These are phyloP conservation scores for Suillus alpinus DNA, from an alignment of 768 basidiomycete genomes.

Conservation along the genomic window DNA sequence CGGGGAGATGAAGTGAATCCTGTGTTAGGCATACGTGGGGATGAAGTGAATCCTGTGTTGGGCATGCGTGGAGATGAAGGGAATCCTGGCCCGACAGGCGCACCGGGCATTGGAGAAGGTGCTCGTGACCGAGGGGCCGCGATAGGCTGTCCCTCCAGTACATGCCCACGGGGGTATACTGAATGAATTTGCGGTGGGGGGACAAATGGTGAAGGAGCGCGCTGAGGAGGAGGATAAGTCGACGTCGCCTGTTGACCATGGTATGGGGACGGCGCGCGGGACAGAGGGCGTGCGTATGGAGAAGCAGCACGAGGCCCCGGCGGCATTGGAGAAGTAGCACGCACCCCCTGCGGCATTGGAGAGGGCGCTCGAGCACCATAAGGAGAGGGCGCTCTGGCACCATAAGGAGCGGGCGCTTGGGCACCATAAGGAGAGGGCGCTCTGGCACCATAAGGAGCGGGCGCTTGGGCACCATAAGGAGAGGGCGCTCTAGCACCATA, in stretches of 20 bases:
- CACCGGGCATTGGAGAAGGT: conserved; percentile 52
- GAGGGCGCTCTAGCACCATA: background rate
- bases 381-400: conserved; percentile 22
- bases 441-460: conserved; percentile 29
- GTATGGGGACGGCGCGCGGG: conserved; percentile 30
- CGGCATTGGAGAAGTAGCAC: conserved; percentile 30
- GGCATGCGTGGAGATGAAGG: conserved; percentile 29
- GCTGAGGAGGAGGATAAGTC: conserved; percentile 9
- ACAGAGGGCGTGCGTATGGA: conserved; percentile 17
- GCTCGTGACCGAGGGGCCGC: conserved; percentile 36
- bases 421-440: conserved; percentile 26
- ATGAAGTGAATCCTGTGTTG: conserved; percentile 23
- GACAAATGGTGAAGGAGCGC: conserved; percentile 28
- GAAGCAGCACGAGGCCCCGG: conserved; percentile 21
- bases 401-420: conserved; percentile 27
- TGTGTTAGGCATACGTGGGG: conserved; percentile 28
- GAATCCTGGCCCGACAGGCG: conserved; percentile 28
- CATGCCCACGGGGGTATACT: conserved; percentile 57
- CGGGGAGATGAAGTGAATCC: conserved; percentile 29
- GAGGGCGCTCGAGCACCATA: conserved; percentile 15
- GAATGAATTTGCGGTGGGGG: conserved; percentile 17
- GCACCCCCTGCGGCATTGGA: conserved; percentile 23
- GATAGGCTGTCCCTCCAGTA: conserved; percentile 53
- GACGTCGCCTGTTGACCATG: conserved; percentile 1
- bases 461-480: background rate